Evolutionary conservation across 2,329 filamentous ascomycete genomes (phyloP), one percentile per base, ranked within the genome.

Genomic region (Ploettnerulaceae sp.): DNA sequence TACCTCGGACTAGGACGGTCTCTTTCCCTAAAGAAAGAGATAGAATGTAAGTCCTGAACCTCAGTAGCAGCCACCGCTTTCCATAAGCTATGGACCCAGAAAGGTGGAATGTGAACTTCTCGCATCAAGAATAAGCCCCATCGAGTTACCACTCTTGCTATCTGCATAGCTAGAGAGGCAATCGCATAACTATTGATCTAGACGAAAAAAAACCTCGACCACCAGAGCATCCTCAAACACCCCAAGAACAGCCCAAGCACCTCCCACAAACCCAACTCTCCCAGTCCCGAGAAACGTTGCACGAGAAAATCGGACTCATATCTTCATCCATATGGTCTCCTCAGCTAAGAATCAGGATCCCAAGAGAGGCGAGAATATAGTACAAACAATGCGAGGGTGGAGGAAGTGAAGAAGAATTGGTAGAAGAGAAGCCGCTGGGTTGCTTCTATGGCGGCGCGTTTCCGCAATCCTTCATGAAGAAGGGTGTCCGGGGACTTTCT

Each of bases 111-210:
- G 26, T 61, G 64, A 61, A 77, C 86, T 85, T 86, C 89, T 95
- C 89, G 90, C 86, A 79, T 89, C 91, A 86, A 96, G 89, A 96
- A 95, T 97, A 89, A 96, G 91, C 91, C 91, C 91, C 91, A 95
- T 97, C 89, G 90, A 95, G 91, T 97, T 94, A 95, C 87, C 76
- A 70, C 67, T 65, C 64, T 57, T 56, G 51, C 61, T 60, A 59
- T 57, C 54, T 51, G 55, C 60, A 63, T 58, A 53, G 49, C 20
- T 51, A 33, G 31, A 51, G 66, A 71, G 72, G 86, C 88, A 95
- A 96, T 95, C 91, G 90, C 91, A 96, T 97, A 82, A 85, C 91
- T 96, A 81, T 95, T 76, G 76, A 87, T 77, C 85, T 82, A 82
- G 91, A 96, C 91, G 85, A 96, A 85, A 79, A 74, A 71, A 67